Evolutionary conservation across 768 basidiomycete species (phyloP).

Genomic region (Paxillus involutus): DNA sequence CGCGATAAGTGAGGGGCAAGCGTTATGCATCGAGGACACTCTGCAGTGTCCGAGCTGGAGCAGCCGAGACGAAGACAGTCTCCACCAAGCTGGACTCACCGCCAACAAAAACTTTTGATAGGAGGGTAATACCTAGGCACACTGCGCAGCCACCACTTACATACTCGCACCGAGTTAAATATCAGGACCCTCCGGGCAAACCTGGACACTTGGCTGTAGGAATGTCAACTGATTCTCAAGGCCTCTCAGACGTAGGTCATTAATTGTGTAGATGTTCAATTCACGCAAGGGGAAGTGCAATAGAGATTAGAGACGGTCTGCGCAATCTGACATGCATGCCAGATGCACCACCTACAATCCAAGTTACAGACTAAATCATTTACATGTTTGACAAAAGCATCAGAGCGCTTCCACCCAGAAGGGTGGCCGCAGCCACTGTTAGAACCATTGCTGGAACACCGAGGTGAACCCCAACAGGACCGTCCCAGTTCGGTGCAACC

Average conservation of each 20-base stretch:
- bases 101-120: background rate
- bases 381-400: conserved; percentile 56
- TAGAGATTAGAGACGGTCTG: no score
- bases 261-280: no score
- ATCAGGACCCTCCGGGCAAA: no score
- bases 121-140: background rate
- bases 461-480: conserved; percentile 51
- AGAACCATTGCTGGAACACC: conserved; percentile 43
- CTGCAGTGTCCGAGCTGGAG: background rate
- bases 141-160: conserved; percentile 15
- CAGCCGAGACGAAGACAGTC: background rate
- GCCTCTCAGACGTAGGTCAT: no score
- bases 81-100: no score
- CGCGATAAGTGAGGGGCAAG: conserved; percentile 3
- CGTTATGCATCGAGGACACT: conserved; percentile 15
- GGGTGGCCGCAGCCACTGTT: conserved; percentile 39
- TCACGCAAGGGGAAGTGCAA: no score
- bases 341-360: background rate
- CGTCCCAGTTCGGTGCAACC: conserved; percentile 58
- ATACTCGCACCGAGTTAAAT: no score
- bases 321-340: no score
- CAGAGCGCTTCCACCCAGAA: conserved; percentile 52
- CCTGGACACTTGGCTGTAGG: no score
- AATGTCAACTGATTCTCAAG: no score
- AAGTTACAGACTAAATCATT: background rate